Evolutionary conservation across 768 basidiomycete genomes (phyloP).

Genomic region (Leccinum truebloodii): DNA sequence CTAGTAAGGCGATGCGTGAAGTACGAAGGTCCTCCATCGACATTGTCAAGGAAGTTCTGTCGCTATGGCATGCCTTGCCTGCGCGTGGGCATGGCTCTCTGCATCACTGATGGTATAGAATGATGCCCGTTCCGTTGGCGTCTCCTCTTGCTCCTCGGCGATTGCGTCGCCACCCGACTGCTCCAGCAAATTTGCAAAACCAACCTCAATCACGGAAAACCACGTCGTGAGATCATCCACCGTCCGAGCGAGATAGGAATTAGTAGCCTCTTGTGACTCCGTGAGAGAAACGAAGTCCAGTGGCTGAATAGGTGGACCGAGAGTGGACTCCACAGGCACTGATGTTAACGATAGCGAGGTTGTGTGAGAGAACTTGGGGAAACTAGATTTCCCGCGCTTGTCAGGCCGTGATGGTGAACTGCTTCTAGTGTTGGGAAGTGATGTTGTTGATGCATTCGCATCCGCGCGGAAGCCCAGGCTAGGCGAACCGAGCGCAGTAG

Average conservation of each 20-base stretch:
- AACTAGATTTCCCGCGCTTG: slow-evolving; percentile 22
- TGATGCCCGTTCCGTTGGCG: slow-evolving; percentile 25
- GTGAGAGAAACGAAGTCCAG: slow-evolving; percentile 67
- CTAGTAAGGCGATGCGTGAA: slow-evolving; percentile 15
- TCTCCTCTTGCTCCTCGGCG: slow-evolving; percentile 63
- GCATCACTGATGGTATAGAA: slow-evolving; percentile 9
- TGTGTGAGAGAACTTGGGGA: slow-evolving; percentile 30
- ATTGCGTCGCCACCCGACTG: slow-evolving; percentile 51
- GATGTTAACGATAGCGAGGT: slow-evolving; percentile 37
- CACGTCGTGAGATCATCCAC: slow-evolving; percentile 65
- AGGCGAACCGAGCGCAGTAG: slow-evolving; percentile 39
- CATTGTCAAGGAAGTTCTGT: slow-evolving; percentile 23
- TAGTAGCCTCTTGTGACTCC: slow-evolving; percentile 56
- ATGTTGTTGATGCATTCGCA: slow-evolving; percentile 40
- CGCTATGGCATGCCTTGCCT: slow-evolving; percentile 12
- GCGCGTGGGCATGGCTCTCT: slow-evolving; percentile 11
- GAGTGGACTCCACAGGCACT: slow-evolving; percentile 29
- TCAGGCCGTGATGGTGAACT: slow-evolving; percentile 29
- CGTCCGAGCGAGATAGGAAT: slow-evolving; percentile 67
- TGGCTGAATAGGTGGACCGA: slow-evolving; percentile 55
- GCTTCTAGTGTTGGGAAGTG: slow-evolving; percentile 40
- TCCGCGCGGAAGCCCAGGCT: slow-evolving; percentile 27
- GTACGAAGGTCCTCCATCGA: neutral
- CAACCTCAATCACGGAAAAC: slow-evolving; percentile 57
- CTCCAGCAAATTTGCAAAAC: slow-evolving; percentile 68